Evolutionary conservation across 148 eudicot genomes (phyloP).

Genomic region (Oxyria digyna): DNA sequence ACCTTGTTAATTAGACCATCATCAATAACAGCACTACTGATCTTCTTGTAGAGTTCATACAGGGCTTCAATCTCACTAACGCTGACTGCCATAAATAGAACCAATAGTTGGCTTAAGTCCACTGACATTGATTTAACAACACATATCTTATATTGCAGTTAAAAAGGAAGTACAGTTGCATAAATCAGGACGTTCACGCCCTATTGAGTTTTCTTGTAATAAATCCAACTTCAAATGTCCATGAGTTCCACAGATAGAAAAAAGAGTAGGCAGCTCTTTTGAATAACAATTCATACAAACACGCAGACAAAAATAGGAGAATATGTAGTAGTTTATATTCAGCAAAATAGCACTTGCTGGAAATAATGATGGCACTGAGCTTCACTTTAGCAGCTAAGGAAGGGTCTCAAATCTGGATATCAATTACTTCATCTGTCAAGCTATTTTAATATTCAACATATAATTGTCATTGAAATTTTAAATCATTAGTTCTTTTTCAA

Average conservation of each 20-base stretch:
- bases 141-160: neutral
- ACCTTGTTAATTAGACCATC: constrained; percentile 72
- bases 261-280: neutral
- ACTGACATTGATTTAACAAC: neutral
- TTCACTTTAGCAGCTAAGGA: neutral
- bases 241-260: neutral
- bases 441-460: neutral
- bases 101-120: neutral
- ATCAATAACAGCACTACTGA: constrained; percentile 58
- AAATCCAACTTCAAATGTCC: neutral
- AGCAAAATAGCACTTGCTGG: neutral
- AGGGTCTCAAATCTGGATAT: neutral
- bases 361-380: neutral
- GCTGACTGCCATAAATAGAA: constrained; percentile 30
- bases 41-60: constrained; percentile 56
- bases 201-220: neutral
- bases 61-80: constrained; percentile 67
- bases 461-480: neutral
- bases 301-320: too few species aligned
- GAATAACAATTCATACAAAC: neutral
- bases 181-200: neutral
- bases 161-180: neutral
- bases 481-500: neutral
- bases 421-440: neutral
- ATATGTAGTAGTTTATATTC: neutral